These are phyloP conservation scores for Irpex sp. DNA, from an alignment of 1,284 basidiomycete genomes.

Conservation along the genomic window DNA sequence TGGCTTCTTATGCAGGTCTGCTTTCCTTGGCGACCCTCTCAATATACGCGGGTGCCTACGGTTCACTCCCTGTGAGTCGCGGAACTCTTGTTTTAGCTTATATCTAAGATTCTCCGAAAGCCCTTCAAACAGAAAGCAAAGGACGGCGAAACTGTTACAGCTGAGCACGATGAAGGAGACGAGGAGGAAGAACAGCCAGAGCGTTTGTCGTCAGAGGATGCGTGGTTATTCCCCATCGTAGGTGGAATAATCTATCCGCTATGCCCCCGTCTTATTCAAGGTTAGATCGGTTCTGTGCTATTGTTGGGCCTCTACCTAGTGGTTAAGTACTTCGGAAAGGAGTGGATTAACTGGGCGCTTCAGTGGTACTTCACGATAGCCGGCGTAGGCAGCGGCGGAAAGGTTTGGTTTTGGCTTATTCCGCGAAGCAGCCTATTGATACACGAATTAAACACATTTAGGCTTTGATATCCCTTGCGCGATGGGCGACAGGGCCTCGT, in stretches of 20 bases:
- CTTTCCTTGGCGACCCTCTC: slow-evolving; percentile 56
- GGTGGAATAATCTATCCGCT: slow-evolving; percentile 18
- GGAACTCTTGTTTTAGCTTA: neutral
- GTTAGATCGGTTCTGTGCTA: slow-evolving; percentile 60
- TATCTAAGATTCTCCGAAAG: slow-evolving; percentile 14
- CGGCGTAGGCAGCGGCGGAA: slow-evolving; percentile 67
- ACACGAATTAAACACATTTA: slow-evolving; percentile 19
- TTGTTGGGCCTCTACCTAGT: slow-evolving; percentile 68
- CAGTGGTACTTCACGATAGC: slow-evolving; percentile 74
- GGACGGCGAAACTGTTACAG: slow-evolving; percentile 23
- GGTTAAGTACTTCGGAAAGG: slow-evolving; percentile 75
- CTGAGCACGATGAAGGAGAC: slow-evolving; percentile 33
- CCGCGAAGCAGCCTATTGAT: neutral
- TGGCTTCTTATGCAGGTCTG: slow-evolving; percentile 66
- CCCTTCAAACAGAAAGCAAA: slow-evolving; percentile 24
- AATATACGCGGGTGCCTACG: slow-evolving; percentile 65
- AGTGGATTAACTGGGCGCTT: slow-evolving; percentile 79
- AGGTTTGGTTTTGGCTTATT: slow-evolving; percentile 39
- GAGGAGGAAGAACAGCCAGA: slow-evolving; percentile 47
- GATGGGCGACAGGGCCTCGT: slow-evolving; percentile 40
- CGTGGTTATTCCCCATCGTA: slow-evolving; percentile 76
- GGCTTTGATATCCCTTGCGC: slow-evolving; percentile 48
- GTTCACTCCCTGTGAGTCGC: slow-evolving; percentile 58
- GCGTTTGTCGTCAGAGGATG: slow-evolving; percentile 63
- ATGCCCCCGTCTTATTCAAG: neutral